Percentiles rank a stretch among this genome's conserved stretches.
These are phyloP conservation scores for Trichoderma atrobrunneum DNA, from an alignment of 2,329 filamentous ascomycete genomes.

Conservation along the genomic window DNA sequence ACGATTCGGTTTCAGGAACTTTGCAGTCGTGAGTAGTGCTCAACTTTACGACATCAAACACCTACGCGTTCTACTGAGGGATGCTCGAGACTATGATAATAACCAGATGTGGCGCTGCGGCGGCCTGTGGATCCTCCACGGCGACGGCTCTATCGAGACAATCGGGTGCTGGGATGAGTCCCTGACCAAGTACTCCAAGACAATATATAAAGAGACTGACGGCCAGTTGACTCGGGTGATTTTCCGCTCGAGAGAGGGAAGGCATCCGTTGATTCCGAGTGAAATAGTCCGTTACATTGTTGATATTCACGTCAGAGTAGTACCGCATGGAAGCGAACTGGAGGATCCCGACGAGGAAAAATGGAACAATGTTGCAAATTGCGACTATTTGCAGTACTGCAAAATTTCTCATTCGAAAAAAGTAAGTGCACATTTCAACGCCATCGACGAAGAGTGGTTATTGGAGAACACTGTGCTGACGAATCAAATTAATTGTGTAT, in stretches of 20 bases:
- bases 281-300: background rate
- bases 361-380: too few relatives aligned
- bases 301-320: background rate
- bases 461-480: background rate
- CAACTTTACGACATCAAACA: background rate
- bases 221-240: background rate
- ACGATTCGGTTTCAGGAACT: background rate
- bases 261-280: background rate
- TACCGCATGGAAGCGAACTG: background rate
- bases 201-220: background rate
- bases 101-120: background rate
- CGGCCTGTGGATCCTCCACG: background rate
- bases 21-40: background rate
- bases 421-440: background rate
- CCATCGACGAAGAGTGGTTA: background rate
- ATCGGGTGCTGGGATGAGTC: background rate
- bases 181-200: background rate
- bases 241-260: background rate
- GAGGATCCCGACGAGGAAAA: background rate
- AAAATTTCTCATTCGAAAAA: background rate
- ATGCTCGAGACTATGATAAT: too few relatives aligned
- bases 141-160: background rate
- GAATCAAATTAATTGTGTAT: background rate
- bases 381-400: background rate
- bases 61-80: background rate